Conservation (phyloP, 1,284 basidiomycete genomes). For the Ceratobasidium sp. region DNA sequence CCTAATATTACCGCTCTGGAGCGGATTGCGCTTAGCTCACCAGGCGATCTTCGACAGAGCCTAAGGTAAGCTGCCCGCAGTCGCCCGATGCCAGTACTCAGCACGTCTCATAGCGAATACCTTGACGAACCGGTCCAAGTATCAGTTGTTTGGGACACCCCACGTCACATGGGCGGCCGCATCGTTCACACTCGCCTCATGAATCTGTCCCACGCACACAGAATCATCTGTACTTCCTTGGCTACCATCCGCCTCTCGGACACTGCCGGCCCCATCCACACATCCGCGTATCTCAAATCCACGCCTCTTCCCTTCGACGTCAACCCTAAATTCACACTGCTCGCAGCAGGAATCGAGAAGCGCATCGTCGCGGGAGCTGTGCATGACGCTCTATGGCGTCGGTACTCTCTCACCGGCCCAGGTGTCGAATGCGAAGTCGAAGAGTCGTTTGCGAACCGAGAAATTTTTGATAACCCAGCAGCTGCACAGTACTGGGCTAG, state of each 20-base stretch:
- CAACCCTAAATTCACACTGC: conserved; percentile 26
- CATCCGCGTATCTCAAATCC: not conserved
- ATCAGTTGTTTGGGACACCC: conserved; percentile 27
- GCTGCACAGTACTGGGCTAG: conserved; percentile 22
- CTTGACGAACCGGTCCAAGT: conserved; percentile 20
- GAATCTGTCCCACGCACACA: conserved; percentile 24
- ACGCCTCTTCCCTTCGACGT: conserved; percentile 19
- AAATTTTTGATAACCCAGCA: conserved; percentile 15
- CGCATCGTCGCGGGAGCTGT: not conserved
- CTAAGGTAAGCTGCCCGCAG: conserved; percentile 1
- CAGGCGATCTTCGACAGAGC: conserved; percentile 29
- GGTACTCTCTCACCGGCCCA: conserved; percentile 20
- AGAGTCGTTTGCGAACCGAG: conserved; percentile 25
- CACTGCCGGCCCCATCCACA: not conserved
- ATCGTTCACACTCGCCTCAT: conserved; percentile 21
- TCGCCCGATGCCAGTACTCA: not conserved
- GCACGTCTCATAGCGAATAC: not conserved
- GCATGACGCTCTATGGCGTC: conserved; percentile 20
- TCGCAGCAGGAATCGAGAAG: conserved; percentile 28
- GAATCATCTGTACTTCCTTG: conserved; percentile 26
- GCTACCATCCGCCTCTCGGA: conserved; percentile 21
- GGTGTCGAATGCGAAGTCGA: conserved; percentile 34
- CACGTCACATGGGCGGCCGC: conserved; percentile 11
- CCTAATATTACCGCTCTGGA: conserved; percentile 34
- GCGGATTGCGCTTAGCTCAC: conserved; percentile 31